A percentile compares a stretch with the other conserved stretches of the same genome.
Evolutionary conservation across 2,329 filamentous ascomycete species (phyloP).

Genomic region (Dactylonectria estremocensis): DNA sequence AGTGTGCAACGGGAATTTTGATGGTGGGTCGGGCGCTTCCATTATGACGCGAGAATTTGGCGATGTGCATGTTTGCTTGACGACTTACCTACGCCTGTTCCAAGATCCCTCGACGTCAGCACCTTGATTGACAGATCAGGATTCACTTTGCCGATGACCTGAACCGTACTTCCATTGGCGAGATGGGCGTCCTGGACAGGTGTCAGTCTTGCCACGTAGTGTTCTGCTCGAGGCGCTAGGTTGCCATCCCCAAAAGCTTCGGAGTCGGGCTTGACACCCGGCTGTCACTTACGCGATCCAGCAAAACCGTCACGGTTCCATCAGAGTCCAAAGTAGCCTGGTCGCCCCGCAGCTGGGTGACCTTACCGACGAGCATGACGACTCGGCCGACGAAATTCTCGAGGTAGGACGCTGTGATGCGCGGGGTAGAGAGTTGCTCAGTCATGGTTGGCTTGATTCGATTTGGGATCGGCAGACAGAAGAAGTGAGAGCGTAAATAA

Average conservation of each 20-base stretch:
- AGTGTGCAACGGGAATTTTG: background rate
- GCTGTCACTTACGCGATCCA: constrained; percentile 75
- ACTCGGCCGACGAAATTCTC: constrained; percentile 81
- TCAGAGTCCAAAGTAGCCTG: constrained; percentile 85
- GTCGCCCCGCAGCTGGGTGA: constrained; percentile 86
- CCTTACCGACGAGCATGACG: constrained; percentile 89
- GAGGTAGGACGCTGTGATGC: constrained; percentile 86
- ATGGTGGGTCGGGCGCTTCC: constrained; percentile 6
- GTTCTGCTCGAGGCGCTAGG: background rate
- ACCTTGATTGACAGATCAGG: constrained; percentile 80
- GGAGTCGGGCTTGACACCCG: background rate
- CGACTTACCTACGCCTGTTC: constrained; percentile 76
- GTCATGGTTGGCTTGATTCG: constrained; percentile 67
- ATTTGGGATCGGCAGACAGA: background rate
- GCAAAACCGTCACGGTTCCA: constrained; percentile 80
- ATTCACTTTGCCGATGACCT: constrained; percentile 86
- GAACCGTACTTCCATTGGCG: constrained; percentile 77
- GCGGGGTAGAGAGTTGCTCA: constrained; percentile 79
- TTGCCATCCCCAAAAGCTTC: background rate
- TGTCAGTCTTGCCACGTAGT: constrained; percentile 25
- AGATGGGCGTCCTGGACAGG: constrained; percentile 78
- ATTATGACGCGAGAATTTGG: constrained; percentile 41
- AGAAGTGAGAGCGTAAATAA: background rate
- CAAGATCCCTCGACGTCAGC: constrained; percentile 78
- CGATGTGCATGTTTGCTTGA: constrained; percentile 10